Conservation (phyloP, 345 rosid genomes). For the Zanthoxylum bungeanum region DNA sequence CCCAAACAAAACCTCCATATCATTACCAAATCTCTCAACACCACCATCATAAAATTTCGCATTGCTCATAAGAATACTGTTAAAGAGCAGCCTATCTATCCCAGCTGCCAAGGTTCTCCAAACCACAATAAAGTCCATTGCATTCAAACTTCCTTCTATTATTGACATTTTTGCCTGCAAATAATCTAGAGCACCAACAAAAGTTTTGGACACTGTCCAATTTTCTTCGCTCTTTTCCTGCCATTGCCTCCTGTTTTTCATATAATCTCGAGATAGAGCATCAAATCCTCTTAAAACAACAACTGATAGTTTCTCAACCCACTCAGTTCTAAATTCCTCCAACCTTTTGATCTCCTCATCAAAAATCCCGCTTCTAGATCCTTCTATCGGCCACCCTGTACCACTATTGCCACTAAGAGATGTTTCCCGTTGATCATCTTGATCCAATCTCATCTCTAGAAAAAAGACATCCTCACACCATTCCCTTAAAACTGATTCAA, state of each 20-base stretch:
- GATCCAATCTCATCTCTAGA: constrained; percentile 60
- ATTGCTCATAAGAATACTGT: constrained; percentile 54
- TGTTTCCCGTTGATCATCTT: constrained; percentile 35
- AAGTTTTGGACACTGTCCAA: constrained; percentile 55
- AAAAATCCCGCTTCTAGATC: constrained; percentile 43
- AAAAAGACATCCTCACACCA: constrained; percentile 91
- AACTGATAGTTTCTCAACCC: constrained; percentile 75
- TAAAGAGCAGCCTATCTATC: constrained; percentile 55
- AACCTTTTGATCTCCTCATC: constrained; percentile 52
- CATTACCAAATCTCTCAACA: constrained; percentile 55
- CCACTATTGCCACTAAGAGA: constrained; percentile 20
- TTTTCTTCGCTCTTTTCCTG: constrained; percentile 74
- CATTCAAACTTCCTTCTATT: constrained; percentile 56
- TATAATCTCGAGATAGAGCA: constrained; percentile 66
- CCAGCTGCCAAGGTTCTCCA: constrained; percentile 84
- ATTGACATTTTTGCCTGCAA: constrained; percentile 71
- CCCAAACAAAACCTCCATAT: constrained; percentile 65
- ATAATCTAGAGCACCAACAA: constrained; percentile 73
- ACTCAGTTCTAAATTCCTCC: constrained; percentile 63
- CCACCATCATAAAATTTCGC: constrained; percentile 59
- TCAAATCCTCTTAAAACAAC: constrained; percentile 86
- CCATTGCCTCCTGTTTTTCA: constrained; percentile 81
- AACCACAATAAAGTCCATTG: constrained; percentile 55
- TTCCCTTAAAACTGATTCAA: constrained; percentile 69
- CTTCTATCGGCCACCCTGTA: constrained; percentile 21